phyloP scores from a whole-genome alignment of 345 rosid species.

The Eucalyptus tenuipes region DNA sequence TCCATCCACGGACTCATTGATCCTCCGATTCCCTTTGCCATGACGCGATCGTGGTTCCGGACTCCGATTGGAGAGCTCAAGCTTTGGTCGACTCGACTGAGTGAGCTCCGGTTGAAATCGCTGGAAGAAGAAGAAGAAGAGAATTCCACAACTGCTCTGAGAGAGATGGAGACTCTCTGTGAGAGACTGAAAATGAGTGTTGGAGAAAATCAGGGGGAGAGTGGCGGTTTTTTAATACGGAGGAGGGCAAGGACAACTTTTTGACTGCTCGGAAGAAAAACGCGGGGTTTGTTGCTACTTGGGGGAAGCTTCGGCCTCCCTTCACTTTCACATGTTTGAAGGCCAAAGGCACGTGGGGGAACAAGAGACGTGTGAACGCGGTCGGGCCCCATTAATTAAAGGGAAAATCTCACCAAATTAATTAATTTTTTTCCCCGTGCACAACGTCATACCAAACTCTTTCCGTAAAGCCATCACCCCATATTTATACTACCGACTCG shows the following conservation, averaged over 20 bases:
- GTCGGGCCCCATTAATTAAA: not conserved
- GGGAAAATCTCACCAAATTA: no score
- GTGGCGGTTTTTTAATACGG: no score
- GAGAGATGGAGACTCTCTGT: not conserved
- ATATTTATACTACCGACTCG: no score
- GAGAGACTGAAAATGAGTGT: not conserved
- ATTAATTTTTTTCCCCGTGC: no score
- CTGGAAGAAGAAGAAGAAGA: not conserved
- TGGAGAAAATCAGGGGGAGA: not conserved
- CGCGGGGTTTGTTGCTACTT: no score
- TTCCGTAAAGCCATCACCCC: no score
- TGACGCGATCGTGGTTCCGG: not conserved
- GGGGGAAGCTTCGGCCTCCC: not conserved
- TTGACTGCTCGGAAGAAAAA: no score
- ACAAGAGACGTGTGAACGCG: not conserved
- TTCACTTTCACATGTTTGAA: not conserved
- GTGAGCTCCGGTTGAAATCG: not conserved
- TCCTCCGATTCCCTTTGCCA: conserved; percentile 11
- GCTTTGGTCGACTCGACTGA: not conserved
- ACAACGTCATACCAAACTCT: no score
- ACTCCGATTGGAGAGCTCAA: not conserved
- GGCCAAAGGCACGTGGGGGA: not conserved
- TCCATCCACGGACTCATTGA: conserved; percentile 15
- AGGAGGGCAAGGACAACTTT: no score
- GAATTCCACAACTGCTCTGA: not conserved